Evolutionary conservation across 164 flowering plant genomes (phyloP).

Genomic region (Nelumbo lutea): DNA sequence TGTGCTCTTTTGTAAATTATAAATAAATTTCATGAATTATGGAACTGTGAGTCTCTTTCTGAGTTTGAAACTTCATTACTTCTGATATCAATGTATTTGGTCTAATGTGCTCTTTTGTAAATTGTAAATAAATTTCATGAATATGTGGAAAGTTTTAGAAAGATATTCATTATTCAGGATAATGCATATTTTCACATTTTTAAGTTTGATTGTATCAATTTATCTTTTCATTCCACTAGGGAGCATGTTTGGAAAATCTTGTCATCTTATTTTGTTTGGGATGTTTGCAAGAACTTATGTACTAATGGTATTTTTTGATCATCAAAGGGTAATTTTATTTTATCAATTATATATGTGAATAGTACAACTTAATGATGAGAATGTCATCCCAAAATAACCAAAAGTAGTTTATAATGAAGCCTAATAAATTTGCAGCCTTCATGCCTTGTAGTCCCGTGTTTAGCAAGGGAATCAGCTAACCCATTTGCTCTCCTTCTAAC

Average conservation of each 20-base stretch:
- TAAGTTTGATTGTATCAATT: neutral
- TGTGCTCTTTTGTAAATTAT: neutral
- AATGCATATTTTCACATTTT: neutral
- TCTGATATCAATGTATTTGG: neutral
- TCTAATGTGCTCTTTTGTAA: neutral
- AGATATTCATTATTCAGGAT: neutral
- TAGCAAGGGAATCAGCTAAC: no score
- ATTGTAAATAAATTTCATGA: neutral
- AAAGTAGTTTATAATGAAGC: no score
- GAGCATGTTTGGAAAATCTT: neutral
- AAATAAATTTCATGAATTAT: constrained; percentile 8
- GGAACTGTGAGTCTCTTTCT: constrained; percentile 75
- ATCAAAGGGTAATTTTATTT: neutral
- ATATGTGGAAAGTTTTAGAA: neutral
- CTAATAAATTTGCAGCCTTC: no score
- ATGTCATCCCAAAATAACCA: no score
- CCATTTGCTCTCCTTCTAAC: no score
- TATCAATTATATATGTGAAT: no score
- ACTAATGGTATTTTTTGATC: neutral
- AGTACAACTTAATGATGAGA: no score
- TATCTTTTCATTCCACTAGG: neutral
- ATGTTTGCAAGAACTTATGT: neutral
- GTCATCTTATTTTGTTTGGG: neutral
- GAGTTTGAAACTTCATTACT: neutral
- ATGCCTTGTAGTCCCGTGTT: no score